A percentile compares a stretch with the other conserved stretches of the same genome.
Conservation (phyloP, 768 basidiomycete genomes). For the Xerocomellus intermedius region DNA sequence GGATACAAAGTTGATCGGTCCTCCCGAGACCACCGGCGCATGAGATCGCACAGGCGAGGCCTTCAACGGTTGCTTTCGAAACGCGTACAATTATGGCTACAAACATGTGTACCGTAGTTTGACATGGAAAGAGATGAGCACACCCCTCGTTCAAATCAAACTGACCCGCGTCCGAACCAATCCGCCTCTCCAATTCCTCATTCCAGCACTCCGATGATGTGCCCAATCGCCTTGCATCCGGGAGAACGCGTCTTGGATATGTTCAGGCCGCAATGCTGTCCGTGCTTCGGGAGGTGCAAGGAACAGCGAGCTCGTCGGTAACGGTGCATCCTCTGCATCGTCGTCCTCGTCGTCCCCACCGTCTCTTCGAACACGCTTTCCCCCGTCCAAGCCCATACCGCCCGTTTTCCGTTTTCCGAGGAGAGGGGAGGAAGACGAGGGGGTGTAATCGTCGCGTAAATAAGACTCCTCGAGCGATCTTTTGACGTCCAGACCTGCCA, state of each 20-base stretch:
- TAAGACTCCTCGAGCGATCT: constrained; percentile 72
- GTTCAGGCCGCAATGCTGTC: constrained; percentile 75
- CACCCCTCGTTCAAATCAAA: constrained; percentile 51
- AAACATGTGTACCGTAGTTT: neutral
- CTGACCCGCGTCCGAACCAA: constrained; percentile 75
- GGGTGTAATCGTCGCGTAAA: constrained; percentile 59
- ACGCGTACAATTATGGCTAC: neutral
- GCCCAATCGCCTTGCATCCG: constrained; percentile 88
- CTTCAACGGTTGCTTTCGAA: too few relatives aligned
- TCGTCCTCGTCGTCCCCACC: constrained; percentile 46
- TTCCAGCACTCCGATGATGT: constrained; percentile 77
- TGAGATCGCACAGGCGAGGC: neutral
- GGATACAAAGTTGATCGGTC: constrained; percentile 40
- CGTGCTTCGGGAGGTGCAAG: constrained; percentile 79
- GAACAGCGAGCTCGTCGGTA: constrained; percentile 74
- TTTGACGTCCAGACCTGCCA: constrained; percentile 85
- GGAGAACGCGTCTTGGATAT: constrained; percentile 89
- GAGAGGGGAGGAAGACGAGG: constrained; percentile 46
- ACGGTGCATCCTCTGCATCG: constrained; percentile 62
- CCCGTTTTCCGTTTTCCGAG: constrained; percentile 69
- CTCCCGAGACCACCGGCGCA: neutral
- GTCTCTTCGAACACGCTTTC: constrained; percentile 53
- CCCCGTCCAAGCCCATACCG: constrained; percentile 41
- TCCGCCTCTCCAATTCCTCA: constrained; percentile 88
- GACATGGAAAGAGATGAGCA: neutral